phyloP scores from a whole-genome alignment of 441 rosid genomes.

The Erodium texanum region DNA sequence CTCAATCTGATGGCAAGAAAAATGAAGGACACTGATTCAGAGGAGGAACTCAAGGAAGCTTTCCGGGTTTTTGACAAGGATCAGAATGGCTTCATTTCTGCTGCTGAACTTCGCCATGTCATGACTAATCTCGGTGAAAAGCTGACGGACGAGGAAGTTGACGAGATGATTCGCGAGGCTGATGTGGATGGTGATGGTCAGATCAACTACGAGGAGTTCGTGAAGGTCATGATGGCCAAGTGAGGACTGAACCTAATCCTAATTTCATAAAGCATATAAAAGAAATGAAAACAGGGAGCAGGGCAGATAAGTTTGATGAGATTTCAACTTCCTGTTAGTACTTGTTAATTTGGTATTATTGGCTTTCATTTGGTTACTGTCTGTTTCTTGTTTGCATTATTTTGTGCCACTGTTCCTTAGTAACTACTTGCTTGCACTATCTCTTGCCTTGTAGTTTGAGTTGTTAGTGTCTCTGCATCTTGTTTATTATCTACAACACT shows the following conservation, averaged over 20 bases:
- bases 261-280: neutral
- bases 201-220: constrained; percentile 71
- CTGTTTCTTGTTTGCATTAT: neutral
- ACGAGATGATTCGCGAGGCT: constrained; percentile 74
- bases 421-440: no score
- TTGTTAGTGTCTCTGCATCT: no score
- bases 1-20: constrained; percentile 69
- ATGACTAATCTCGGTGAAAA: constrained; percentile 76
- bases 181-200: constrained; percentile 81
- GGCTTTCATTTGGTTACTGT: neutral
- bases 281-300: neutral
- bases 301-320: neutral
- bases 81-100: constrained; percentile 75
- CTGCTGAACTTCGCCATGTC: constrained; percentile 68
- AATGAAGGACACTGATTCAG: constrained; percentile 70
- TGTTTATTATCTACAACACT: neutral
- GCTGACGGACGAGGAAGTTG: constrained; percentile 64
- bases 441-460: no score
- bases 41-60: constrained; percentile 71
- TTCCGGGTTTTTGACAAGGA: constrained; percentile 72
- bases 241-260: constrained; percentile 17
- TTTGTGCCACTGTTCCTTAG: neutral
- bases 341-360: neutral
- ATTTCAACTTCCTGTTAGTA: neutral
- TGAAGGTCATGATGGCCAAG: constrained; percentile 81